phyloP scores from a whole-genome alignment of 2,329 filamentous ascomycete genomes.

The Conoideocrella luteorostrata region DNA sequence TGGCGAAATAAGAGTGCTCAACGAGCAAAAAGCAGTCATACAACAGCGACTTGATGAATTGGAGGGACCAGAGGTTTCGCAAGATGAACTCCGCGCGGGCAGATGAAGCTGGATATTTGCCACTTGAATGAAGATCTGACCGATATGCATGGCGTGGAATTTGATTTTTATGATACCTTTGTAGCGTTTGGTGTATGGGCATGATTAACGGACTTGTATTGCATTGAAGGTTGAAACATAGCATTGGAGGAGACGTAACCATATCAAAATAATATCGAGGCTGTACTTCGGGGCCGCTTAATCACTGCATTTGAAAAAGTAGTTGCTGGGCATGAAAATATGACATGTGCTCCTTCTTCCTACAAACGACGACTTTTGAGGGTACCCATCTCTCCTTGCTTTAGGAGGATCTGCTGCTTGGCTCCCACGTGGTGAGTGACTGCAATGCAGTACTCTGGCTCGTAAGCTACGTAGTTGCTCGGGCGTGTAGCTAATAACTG shows the following conservation, averaged over 20 bases:
- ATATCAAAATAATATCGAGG: background rate
- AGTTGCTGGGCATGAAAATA: too few relatives aligned
- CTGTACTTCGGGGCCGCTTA: background rate
- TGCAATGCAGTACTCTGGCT: too few relatives aligned
- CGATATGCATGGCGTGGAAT: too few relatives aligned
- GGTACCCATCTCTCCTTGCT: too few relatives aligned
- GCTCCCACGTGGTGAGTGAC: too few relatives aligned
- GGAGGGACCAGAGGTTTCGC: conserved; percentile 12
- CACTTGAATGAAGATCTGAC: too few relatives aligned
- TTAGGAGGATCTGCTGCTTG: too few relatives aligned
- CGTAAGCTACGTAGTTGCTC: too few relatives aligned
- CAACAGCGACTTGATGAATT: conserved; percentile 29
- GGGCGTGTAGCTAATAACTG: too few relatives aligned
- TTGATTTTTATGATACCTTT: conserved; percentile 7
- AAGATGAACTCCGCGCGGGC: background rate
- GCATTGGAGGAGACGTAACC: background rate
- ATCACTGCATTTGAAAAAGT: background rate
- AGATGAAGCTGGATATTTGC: too few relatives aligned
- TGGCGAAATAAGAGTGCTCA: conserved; percentile 25
- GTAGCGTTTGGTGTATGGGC: conserved; percentile 4
- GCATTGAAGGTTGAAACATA: background rate
- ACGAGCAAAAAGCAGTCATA: conserved; percentile 28
- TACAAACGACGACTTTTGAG: too few relatives aligned
- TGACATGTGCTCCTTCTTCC: too few relatives aligned
- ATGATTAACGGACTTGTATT: background rate